Evolutionary conservation across 441 rosid species (phyloP).

Genomic region (Manihot esculenta): DNA sequence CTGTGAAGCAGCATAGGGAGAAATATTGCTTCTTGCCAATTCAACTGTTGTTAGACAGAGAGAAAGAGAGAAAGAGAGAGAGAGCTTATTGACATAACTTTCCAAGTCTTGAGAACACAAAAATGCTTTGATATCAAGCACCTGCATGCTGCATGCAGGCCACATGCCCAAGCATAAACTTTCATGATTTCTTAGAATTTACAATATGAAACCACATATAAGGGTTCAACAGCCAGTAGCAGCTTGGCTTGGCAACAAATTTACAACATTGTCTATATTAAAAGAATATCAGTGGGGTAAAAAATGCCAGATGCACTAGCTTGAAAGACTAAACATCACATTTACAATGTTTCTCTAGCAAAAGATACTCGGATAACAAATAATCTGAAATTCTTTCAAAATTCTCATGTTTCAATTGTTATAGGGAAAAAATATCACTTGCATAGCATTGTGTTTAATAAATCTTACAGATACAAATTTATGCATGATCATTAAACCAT

Average conservation of each 20-base stretch:
- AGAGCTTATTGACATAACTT: background rate
- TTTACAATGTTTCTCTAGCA: background rate
- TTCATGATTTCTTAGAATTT: background rate
- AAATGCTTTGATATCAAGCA: background rate
- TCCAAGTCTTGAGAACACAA: background rate
- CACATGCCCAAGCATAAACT: background rate
- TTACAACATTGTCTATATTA: background rate
- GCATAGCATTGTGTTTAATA: background rate
- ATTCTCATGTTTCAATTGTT: too few relatives aligned
- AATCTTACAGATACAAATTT: too few relatives aligned
- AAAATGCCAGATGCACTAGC: background rate
- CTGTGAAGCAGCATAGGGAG: constrained; percentile 22
- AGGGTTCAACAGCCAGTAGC: background rate
- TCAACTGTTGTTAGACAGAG: constrained; percentile 28
- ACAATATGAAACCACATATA: background rate
- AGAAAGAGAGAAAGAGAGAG: background rate
- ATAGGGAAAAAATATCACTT: background rate
- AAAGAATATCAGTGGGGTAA: background rate
- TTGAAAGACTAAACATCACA: background rate
- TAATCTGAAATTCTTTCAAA: background rate
- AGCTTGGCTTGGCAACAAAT: background rate
- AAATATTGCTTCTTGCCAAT: constrained; percentile 28
- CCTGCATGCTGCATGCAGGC: background rate
- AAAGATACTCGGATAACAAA: background rate
- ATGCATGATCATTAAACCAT: too few relatives aligned